Evolutionary conservation across 192 early-diverging fungal genomes (phyloP), one percentile per base, ranked within the genome.

Genomic region (Haplosporangium gracile): DNA sequence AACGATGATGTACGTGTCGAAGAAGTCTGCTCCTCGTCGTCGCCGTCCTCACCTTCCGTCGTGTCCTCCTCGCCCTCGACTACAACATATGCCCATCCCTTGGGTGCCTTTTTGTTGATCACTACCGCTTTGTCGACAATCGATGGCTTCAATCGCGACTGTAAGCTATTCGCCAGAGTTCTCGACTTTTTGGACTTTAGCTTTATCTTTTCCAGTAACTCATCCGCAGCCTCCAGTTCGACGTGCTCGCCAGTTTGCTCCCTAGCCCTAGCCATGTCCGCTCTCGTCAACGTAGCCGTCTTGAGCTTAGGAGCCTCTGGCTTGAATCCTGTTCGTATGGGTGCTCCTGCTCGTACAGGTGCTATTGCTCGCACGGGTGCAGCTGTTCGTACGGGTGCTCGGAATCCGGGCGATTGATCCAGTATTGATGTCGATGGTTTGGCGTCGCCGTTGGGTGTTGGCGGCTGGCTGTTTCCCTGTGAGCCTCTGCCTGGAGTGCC

Each of bases 81-180:
- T 0, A 85, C 83, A 18, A 90, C 76, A 68, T 89, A 90, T 1
- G 87, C 88, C 90, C 90, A 90, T 42, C 90, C 90, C 69, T 89
- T 90, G 11, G 89, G 87, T 15, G 86, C 79, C 10, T 76, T 78
- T 40, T 85, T 89, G 57, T 88, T 87, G 53, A 82, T 85, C 43
- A 81, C 79, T 32, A 78, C 75, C 8, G 32, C 76, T 38, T 81
- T 88, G 55, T 78, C 79, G n/a, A 79, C 71, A 63, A 81, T 85
- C 72, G 79, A 85, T 9, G 78, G 76, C 70, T 79, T 82, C 9
- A 88, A 70, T 34, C 77, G 76, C 4, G 80, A 82, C 38, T 88
- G 77, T 9, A 82, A 51, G 43, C 49, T 88, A 5, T 79, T 70
- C 22, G 80, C 81, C 16, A 82, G 34, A 36, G 77, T 79, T 34